Conservation (phyloP, 768 basidiomycete genomes). For the Russula brevipes region DNA sequence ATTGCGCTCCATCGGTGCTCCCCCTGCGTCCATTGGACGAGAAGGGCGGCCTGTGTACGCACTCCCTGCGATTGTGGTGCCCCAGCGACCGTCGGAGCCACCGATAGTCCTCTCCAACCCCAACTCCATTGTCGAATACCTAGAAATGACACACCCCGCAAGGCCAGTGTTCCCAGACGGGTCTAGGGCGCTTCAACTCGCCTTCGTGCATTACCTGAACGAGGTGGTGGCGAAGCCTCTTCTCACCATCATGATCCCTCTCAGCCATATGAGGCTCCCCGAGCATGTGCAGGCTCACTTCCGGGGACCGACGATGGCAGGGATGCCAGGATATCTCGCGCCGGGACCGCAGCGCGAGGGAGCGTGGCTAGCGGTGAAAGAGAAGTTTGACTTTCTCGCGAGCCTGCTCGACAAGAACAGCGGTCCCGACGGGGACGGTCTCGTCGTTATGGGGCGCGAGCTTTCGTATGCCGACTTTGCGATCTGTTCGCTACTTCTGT, state of each 20-base stretch:
- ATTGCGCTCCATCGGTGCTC: constrained; percentile 53
- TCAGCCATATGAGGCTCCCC: constrained; percentile 58
- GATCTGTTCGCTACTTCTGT: constrained; percentile 63
- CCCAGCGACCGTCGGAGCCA: constrained; percentile 38
- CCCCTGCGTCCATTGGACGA: constrained; percentile 46
- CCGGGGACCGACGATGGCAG: constrained; percentile 25
- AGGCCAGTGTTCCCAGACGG: constrained; percentile 69
- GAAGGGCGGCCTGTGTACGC: constrained; percentile 62
- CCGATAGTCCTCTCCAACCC: constrained; percentile 56
- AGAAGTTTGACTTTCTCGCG: constrained; percentile 63
- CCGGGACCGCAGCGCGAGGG: constrained; percentile 51
- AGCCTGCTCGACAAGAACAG: constrained; percentile 62
- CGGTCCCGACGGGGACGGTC: constrained; percentile 54
- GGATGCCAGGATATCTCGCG: constrained; percentile 24
- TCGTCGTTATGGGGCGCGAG: constrained; percentile 59
- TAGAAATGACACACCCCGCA: constrained; percentile 62
- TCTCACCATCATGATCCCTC: constrained; percentile 63
- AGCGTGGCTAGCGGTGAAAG: constrained; percentile 58
- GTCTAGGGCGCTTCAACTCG: constrained; percentile 57
- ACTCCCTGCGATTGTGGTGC: constrained; percentile 65
- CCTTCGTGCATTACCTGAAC: constrained; percentile 67
- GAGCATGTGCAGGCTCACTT: constrained; percentile 52
- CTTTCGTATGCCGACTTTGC: constrained; percentile 72
- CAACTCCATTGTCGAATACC: constrained; percentile 64
- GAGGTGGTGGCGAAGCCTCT: constrained; percentile 62